Conservation (phyloP, 1,139 yeast genomes). For the Geotrichum bryndzae region DNA sequence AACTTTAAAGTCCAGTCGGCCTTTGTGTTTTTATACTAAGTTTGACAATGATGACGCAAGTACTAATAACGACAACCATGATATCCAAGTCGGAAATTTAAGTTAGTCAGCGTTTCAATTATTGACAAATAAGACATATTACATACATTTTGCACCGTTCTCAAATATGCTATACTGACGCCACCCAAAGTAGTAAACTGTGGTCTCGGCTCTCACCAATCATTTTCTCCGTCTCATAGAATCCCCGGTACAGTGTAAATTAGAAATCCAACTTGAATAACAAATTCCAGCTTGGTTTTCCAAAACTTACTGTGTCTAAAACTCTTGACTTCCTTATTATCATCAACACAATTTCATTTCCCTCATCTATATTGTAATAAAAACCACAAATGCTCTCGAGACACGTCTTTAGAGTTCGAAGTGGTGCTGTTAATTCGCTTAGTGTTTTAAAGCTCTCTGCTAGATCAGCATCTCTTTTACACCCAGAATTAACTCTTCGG, state of each 20-base stretch:
- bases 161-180: not conserved
- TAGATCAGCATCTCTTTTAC: constrained; percentile 3
- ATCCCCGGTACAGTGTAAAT: not conserved
- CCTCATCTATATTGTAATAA: not conserved
- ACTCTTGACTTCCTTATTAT: not conserved
- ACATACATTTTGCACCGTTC: not conserved
- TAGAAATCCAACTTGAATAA: not conserved
- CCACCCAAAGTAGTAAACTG: not conserved
- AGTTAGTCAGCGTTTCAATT: too few species aligned
- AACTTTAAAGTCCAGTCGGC: too few species aligned
- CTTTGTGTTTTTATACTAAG: too few species aligned
- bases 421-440: constrained; percentile 1
- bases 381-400: constrained; percentile 7
- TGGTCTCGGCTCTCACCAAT: constrained; percentile 1
- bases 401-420: constrained; percentile 6
- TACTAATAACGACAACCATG: too few species aligned
- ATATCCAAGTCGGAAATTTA: too few species aligned
- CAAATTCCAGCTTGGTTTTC: not conserved
- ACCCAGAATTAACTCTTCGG: not conserved
- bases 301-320: not conserved
- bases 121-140: not conserved
- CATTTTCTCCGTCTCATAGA: constrained; percentile 2
- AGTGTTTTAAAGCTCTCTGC: not conserved
- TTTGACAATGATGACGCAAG: too few species aligned
- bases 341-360: not conserved